Percentiles rank a stretch among this genome's conserved stretches.
phyloP scores from a whole-genome alignment of 2,329 filamentous ascomycete genomes.

The Drechslerella stenobrocha region DNA sequence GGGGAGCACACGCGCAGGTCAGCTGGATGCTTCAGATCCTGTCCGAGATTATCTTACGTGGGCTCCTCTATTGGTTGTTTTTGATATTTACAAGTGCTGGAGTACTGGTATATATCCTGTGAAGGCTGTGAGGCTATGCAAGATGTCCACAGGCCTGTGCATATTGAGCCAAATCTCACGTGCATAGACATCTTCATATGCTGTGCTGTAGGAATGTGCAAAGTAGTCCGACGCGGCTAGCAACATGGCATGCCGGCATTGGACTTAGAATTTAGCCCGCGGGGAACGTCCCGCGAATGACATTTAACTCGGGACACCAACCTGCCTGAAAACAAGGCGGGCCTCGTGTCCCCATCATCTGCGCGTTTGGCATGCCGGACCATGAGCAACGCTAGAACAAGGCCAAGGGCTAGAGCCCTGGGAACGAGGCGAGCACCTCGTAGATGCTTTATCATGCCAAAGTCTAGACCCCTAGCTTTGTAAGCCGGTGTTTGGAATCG shows the following conservation, averaged over 20 bases:
- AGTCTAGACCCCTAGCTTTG: no score
- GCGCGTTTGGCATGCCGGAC: constrained; percentile 4
- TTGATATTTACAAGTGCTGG: no score
- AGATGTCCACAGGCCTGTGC: no score
- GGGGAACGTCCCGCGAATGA: constrained; percentile 2
- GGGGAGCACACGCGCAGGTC: no score
- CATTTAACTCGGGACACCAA: neutral
- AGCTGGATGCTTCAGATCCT: no score
- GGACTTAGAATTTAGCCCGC: neutral
- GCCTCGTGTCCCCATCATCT: neutral
- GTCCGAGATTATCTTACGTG: no score
- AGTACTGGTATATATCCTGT: no score
- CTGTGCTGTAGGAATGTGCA: no score
- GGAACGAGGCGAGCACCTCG: constrained; percentile 1
- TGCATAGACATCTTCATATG: neutral
- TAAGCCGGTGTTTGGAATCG: no score
- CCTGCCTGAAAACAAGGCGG: constrained; percentile 2
- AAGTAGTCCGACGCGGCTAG: neutral
- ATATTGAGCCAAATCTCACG: neutral
- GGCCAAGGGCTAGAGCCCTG: constrained; percentile 5
- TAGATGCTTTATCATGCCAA: neutral
- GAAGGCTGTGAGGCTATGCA: neutral
- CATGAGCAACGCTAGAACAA: constrained; percentile 9
- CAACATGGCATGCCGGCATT: neutral
- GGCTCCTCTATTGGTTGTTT: no score